These are phyloP conservation scores for Corniculantispora saksenae DNA, from an alignment of 2,329 filamentous ascomycete species.

Conservation along the genomic window DNA sequence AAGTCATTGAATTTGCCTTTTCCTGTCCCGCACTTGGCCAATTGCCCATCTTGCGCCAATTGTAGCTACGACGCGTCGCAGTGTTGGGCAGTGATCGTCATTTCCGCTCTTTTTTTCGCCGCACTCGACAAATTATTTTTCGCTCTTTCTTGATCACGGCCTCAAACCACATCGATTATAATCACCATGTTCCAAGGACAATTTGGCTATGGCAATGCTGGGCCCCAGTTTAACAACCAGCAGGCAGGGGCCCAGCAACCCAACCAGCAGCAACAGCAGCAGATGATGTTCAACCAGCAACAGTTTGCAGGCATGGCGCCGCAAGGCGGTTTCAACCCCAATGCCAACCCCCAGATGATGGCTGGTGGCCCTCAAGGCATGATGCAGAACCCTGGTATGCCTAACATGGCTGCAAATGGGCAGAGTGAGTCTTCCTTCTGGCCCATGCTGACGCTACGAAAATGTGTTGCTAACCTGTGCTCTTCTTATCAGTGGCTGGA, in stretches of 20 bases:
- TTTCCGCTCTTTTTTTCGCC: neutral
- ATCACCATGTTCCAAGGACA: slow-evolving; percentile 18
- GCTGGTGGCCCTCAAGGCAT: slow-evolving; percentile 56
- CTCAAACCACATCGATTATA: neutral
- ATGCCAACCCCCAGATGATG: slow-evolving; percentile 58
- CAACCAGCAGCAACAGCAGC: slow-evolving; percentile 35
- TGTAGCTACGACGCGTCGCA: slow-evolving; percentile 15
- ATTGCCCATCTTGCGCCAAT: slow-evolving; percentile 11
- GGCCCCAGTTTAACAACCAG: slow-evolving; percentile 21
- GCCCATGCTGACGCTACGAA: slow-evolving; percentile 13
- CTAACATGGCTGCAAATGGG: slow-evolving; percentile 59
- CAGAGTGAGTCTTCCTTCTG: slow-evolving; percentile 50
- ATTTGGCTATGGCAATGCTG: slow-evolving; percentile 19
- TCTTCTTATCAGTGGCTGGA: slow-evolving; percentile 49
- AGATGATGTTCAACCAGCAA: slow-evolving; percentile 44
- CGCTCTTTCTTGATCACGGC: neutral
- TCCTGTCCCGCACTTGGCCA: neutral
- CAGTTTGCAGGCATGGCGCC: slow-evolving; percentile 56
- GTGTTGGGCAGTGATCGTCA: slow-evolving; percentile 4
- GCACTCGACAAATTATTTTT: neutral
- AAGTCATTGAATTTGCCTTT: neutral
- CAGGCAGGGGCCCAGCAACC: slow-evolving; percentile 26
- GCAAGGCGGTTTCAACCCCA: slow-evolving; percentile 52
- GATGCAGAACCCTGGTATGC: slow-evolving; percentile 64
- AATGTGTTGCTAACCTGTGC: neutral